phyloP scores from a whole-genome alignment of 345 rosid species.

The Sonneratia caseolaris region DNA sequence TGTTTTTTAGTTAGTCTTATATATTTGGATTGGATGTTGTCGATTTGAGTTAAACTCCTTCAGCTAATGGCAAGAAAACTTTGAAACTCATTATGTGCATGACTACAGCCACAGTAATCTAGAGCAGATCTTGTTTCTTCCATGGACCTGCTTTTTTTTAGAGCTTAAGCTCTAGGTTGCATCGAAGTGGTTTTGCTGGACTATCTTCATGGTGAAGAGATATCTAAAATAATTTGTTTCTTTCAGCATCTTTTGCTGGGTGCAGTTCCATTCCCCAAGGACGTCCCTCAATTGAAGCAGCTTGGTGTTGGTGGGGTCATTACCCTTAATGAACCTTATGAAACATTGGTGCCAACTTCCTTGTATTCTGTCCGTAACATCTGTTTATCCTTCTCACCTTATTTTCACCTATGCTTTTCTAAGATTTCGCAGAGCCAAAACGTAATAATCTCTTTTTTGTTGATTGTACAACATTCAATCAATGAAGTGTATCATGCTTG shows the following conservation, averaged over 20 bases:
- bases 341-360: conserved; percentile 70
- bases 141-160: too few relatives aligned
- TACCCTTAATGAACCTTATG: conserved; percentile 75
- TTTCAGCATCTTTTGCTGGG: conserved; percentile 63
- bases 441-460: background rate
- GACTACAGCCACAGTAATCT: too few relatives aligned
- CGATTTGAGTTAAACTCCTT: too few relatives aligned
- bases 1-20: too few relatives aligned
- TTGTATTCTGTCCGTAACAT: conserved; percentile 44
- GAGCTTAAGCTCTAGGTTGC: too few relatives aligned
- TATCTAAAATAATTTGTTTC: background rate
- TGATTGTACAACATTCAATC: background rate
- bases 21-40: too few relatives aligned
- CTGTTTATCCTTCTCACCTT: background rate
- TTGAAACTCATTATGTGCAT: too few relatives aligned
- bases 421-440: background rate
- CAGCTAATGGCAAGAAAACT: too few relatives aligned
- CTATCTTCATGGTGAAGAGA: too few relatives aligned
- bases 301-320: conserved; percentile 74
- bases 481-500: background rate
- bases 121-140: too few relatives aligned
- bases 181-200: too few relatives aligned
- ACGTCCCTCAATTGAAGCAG: conserved; percentile 60
- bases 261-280: conserved; percentile 84
- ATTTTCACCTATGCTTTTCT: background rate